Base-by-base conservation (phyloP, 1,284 basidiomycete genomes). In the Trichosporon faecale region DNA sequence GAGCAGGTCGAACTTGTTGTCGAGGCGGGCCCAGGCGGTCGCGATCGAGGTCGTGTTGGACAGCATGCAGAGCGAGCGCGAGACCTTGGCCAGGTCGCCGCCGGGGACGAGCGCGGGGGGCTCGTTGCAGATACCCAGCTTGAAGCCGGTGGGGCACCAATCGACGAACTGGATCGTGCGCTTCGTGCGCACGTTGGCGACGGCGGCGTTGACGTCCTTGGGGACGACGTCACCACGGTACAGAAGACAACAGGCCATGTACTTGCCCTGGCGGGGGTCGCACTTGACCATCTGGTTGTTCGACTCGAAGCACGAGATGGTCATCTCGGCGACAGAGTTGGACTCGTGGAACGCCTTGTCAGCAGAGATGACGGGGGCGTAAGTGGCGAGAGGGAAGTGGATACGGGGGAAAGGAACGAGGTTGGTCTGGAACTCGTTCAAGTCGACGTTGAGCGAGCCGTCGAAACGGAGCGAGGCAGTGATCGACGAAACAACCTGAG, bases 251-350 rank as follows among this genome's bases (percentile, higher is more conserved):
- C 93, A 95, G 64, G 93, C 93, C 94, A 88, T 98, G 87, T 98
- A 99, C 90, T 98, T 98, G 84, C 93, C 94, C 78, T 94, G 92
- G 79, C 90, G 90, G 75, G 94, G 94, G 81, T 97, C 94, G 81
- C 94, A 96, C 87, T 96, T 96, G 77, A 94, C 96, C 95, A 99
- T 96, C 86, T 98, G 96, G 86, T 96, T 97, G 76, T 94, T 95
- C 75, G 89, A 88, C 87, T 99, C 96, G 85, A 99, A 99, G 87
- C 94, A 97, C 70, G 95, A 91, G 87, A 93, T 95, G 75, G 96
- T 99, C 94, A 99, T 98, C 83, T 99, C 96, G 63, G 93, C 89
- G 40, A 98, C 95, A 31, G 93, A 94, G 88, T 99, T 98, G 85
- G 95, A 93, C 85, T 99, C 96, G 84, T 99, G 96, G 79, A 89